These are phyloP conservation scores for Fusarium sp. DNA, from an alignment of 2,329 filamentous ascomycete genomes.

Conservation along the genomic window DNA sequence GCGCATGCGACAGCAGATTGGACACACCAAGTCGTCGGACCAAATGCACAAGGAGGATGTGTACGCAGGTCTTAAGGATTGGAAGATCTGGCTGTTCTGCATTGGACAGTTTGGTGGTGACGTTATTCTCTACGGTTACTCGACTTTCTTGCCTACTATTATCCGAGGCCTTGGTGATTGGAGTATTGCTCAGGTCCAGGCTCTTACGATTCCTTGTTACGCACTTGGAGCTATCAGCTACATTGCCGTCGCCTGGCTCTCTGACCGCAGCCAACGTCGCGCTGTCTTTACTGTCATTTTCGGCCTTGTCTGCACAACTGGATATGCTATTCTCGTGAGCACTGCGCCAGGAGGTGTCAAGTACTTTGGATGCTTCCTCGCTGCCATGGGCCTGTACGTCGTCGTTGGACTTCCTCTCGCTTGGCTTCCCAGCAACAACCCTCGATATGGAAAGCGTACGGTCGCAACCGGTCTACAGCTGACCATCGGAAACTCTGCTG, in stretches of 20 bases:
- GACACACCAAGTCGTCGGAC: constrained; percentile 44
- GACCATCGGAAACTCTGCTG: constrained; percentile 72
- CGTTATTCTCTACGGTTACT: constrained; percentile 72
- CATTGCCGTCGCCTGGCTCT: constrained; percentile 66
- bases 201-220: constrained; percentile 77
- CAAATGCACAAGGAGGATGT: constrained; percentile 65
- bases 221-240: constrained; percentile 71
- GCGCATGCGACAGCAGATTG: constrained; percentile 46
- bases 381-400: constrained; percentile 71
- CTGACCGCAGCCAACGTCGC: constrained; percentile 68
- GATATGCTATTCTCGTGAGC: constrained; percentile 71
- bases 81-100: constrained; percentile 72
- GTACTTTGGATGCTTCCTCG: constrained; percentile 72
- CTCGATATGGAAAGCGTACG: constrained; percentile 73
- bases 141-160: constrained; percentile 75
- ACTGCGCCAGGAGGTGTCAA: constrained; percentile 64
- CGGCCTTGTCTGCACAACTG: constrained; percentile 62
- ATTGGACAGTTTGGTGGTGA: constrained; percentile 71
- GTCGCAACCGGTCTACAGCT: constrained; percentile 71
- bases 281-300: constrained; percentile 66
- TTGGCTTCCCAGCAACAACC: constrained; percentile 67
- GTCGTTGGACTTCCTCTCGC: constrained; percentile 53
- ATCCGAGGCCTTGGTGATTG: constrained; percentile 68
- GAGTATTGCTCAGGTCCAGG: constrained; percentile 61
- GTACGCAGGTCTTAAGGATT: constrained; percentile 66